Percentiles rank a stretch among this genome's conserved stretches.
Evolutionary conservation across 208 protist species (phyloP).

Genomic region (Crithidia expoeki): DNA sequence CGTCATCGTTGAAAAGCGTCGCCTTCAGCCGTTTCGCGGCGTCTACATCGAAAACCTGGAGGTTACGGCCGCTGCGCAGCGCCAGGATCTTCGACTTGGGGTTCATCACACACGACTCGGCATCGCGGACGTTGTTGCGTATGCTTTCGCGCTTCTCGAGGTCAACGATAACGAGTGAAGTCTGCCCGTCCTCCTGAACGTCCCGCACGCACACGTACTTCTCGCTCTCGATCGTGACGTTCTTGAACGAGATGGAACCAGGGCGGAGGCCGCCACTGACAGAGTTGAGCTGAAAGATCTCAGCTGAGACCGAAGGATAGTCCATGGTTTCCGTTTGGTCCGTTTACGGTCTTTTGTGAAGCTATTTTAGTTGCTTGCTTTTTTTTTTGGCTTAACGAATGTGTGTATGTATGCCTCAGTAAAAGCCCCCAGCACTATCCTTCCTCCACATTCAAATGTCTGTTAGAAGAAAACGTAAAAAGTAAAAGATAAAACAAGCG

Average conservation of each 20-base stretch:
- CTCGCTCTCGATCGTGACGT: constrained; percentile 97
- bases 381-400: background rate
- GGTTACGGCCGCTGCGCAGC: constrained; percentile 93
- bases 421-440: background rate
- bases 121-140: constrained; percentile 96
- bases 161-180: constrained; percentile 93
- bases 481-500: background rate
- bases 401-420: background rate
- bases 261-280: constrained; percentile 92
- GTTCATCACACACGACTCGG: constrained; percentile 99
- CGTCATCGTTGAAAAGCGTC: constrained; percentile 91
- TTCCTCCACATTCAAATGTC: background rate
- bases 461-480: background rate
- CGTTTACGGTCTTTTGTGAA: too few species aligned
- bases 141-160: constrained; percentile 95
- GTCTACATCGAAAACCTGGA: constrained; percentile 99
- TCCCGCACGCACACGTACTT: constrained; percentile 98
- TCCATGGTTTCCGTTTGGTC: constrained; percentile 68
- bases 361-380: background rate
- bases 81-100: constrained; percentile 97
- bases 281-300: constrained; percentile 89
- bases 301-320: constrained; percentile 45
- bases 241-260: constrained; percentile 95
- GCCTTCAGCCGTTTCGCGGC: constrained; percentile 97
- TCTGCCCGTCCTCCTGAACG: constrained; percentile 80